Evolutionary conservation across 2,329 filamentous ascomycete species (phyloP).

Genomic region (Lecanicillium sp.): DNA sequence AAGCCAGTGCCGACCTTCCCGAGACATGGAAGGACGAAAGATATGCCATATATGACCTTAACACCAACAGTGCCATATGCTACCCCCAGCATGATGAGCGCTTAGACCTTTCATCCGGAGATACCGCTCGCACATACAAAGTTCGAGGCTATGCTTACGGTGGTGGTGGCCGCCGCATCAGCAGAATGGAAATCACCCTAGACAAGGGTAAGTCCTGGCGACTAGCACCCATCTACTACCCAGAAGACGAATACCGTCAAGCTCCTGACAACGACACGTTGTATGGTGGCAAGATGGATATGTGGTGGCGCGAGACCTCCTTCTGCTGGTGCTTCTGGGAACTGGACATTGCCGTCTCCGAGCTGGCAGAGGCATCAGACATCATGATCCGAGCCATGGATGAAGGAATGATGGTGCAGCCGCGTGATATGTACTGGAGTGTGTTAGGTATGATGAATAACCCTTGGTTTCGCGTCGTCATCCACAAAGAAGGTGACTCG

Average conservation of each 20-base stretch:
- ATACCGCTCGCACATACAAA: conserved; percentile 47
- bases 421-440: conserved; percentile 92
- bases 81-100: conserved; percentile 73
- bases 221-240: conserved; percentile 69
- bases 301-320: conserved; percentile 70
- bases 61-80: conserved; percentile 74
- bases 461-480: conserved; percentile 78
- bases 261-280: conserved; percentile 51
- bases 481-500: conserved; percentile 53
- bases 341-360: conserved; percentile 53
- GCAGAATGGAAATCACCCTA: conserved; percentile 72
- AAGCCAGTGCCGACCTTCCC: conserved; percentile 64
- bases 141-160: conserved; percentile 80
- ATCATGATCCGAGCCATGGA: conserved; percentile 85
- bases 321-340: conserved; percentile 96
- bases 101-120: conserved; percentile 35
- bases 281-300: conserved; percentile 70
- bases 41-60: conserved; percentile 89
- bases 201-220: conserved; percentile 77
- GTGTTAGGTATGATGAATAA: conserved; percentile 98
- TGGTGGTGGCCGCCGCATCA: conserved; percentile 77
- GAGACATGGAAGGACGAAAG: conserved; percentile 82
- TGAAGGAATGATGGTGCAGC: conserved; percentile 77
- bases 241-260: conserved; percentile 73
- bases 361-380: conserved; percentile 57